phyloP scores from a whole-genome alignment of 805 yeast genomes.

The Sugiyamaella floridensis region DNA sequence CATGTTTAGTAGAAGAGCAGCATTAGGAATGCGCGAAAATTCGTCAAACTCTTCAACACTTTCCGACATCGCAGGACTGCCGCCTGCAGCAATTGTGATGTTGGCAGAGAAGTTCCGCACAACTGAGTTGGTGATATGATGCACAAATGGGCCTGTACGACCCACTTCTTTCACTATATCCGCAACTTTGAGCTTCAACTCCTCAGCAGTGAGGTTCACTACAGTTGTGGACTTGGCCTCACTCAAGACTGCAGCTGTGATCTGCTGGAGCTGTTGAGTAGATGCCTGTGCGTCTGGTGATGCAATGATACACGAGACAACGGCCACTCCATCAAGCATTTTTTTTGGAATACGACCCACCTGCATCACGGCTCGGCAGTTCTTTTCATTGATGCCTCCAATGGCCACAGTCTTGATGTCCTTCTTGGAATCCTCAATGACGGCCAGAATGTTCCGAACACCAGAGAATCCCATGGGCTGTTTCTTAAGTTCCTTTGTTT shows the following conservation, averaged over 20 bases:
- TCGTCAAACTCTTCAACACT: constrained; percentile 59
- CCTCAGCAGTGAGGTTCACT: constrained; percentile 1
- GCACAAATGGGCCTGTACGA: constrained; percentile 54
- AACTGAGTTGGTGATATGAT: constrained; percentile 84
- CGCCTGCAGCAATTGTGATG: constrained; percentile 75
- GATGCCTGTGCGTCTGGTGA: constrained; percentile 46
- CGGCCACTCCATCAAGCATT: constrained; percentile 72
- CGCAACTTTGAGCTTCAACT: constrained; percentile 18
- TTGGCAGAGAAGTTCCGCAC: constrained; percentile 86
- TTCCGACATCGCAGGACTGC: constrained; percentile 86
- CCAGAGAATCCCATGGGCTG: constrained; percentile 68
- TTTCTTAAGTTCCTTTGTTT: constrained; percentile 56
- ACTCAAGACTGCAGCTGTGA: background rate
- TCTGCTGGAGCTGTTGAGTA: constrained; percentile 33
- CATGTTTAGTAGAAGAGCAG: constrained; percentile 60
- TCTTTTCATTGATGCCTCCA: constrained; percentile 67
- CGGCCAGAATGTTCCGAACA: constrained; percentile 44
- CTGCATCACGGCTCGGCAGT: constrained; percentile 51
- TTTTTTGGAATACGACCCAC: constrained; percentile 41
- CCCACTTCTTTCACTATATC: constrained; percentile 24
- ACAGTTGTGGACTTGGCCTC: constrained; percentile 1
- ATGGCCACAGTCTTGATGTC: constrained; percentile 62
- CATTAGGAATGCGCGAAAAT: constrained; percentile 47
- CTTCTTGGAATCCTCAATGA: constrained; percentile 33
- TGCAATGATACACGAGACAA: constrained; percentile 82